Base-by-base conservation (phyloP, 2,329 filamentous ascomycete genomes). In the Monosporascus sp. region DNA sequence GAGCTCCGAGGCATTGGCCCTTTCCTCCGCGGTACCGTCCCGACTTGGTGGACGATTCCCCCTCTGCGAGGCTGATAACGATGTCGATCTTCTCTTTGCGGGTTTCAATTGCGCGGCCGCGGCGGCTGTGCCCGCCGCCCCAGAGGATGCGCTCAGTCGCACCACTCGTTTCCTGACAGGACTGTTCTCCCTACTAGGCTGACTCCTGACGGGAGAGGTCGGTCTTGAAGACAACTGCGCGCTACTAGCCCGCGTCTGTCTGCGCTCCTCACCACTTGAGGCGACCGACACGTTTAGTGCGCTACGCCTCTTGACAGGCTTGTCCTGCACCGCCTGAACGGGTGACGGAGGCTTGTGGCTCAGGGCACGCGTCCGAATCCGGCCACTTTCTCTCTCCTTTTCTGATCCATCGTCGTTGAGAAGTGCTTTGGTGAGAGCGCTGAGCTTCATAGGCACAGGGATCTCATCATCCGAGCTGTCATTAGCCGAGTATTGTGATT, bases 391-490 rank as follows among this genome's bases (percentile, higher is more conserved):
- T 40, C 75, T 72, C 51, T 78, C 76, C 48, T 63, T 69, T 57
- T 77, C 75, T 8, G 82, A 78, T 3, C 78, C 75, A 44, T 81
- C 81, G 55, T 86, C 83, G 53, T 84, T 82, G 24, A 97, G 78
- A 17, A 97, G 78, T 20, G 91, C 92, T 67, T 94, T 93, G 48
- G 93, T 96, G 60, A 94, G 82, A 63, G 92, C 91, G 68, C 91
- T 97, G 68, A 97, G 88, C 74, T 94, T 95, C 83, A 94, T 91
- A 63, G 91, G 91, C 61, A 90, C 87, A 17, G 89, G 88, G 28
- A 95, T 89, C 72, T 97, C 93, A 65, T 97, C 93, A 72, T 97
- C 93, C 24, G 92, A 96, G 76, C 90, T 96, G 67, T 96, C 92
- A 63, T 89, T 86, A 60, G 86, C 69, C 1, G 75, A 65, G n/a